Base-by-base conservation (phyloP, 108 stramenopile genomes). In the Cyclostephanos tholiformis region DNA sequence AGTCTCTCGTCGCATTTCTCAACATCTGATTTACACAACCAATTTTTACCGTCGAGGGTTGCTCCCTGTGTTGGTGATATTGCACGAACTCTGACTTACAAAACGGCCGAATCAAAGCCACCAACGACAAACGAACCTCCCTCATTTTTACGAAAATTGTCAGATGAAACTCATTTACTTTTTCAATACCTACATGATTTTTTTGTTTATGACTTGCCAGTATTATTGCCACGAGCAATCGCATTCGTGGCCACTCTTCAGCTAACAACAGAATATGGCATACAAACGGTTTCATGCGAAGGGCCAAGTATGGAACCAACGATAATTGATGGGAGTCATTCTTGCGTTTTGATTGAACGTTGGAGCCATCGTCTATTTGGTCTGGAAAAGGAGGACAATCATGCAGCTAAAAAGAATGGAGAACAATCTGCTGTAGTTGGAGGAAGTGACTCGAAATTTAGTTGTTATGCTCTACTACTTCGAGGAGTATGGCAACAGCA, bases 231-330 rank as follows among this genome's bases (percentile, higher is more conserved):
- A 23, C 62, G 79, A 17, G 41, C 70, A 6, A 36, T 72, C 2
- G 79, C 79, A n/a, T 69, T 68, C 30, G 49, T 83, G 66, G 82
- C 89, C 12, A 74, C 85, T 36, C 80, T 89, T 56, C 89, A 92
- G 63, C 65, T 89, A 27, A 53, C 84, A 55, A 76, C 81, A n/a
- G 91, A 93, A 72, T 95, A 91, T 69, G 92, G 89, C 20, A 63
- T 90, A n/a, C 84, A 84, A 22, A 79, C 90, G 65, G 85, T 87
- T 11, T 69, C 89, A 35, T 93, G 92, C 60, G 95, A 94, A 87
- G 97, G 97, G 7, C 96, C 96, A 10, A 88, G 86, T 62, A 97
- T 97, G 97, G 69, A 90, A 50, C 97, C 97, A 17, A 97, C 97
- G 11, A 90, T 97, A 53, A 89, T 96, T 38, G 79, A 80, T 70